Conservation (phyloP, 1,284 basidiomycete genomes). For the Afroboletus lepidellus region DNA sequence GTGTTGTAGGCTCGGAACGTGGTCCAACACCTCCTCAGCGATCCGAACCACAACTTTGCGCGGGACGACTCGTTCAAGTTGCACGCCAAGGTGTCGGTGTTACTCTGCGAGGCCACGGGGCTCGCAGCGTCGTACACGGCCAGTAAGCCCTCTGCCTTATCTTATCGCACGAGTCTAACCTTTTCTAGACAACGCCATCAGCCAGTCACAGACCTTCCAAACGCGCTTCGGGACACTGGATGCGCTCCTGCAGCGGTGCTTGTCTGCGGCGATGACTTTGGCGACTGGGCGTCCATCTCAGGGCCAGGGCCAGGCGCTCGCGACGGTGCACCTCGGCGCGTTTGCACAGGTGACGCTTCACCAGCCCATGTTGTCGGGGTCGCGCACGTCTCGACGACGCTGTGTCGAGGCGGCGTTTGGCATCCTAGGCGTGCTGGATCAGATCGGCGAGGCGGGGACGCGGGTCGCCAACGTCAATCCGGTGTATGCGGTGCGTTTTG, state of each 20-base stretch:
- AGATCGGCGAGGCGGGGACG: constrained; percentile 1
- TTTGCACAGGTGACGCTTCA: constrained; percentile 42
- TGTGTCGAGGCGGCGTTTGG: constrained; percentile 28
- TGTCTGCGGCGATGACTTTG: constrained; percentile 9
- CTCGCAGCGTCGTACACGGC: constrained; percentile 27
- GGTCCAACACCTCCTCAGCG: constrained; percentile 28
- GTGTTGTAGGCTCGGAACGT: constrained; percentile 18
- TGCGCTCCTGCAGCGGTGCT: constrained; percentile 35
- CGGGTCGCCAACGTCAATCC: constrained; percentile 12
- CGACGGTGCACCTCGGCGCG: constrained; percentile 25
- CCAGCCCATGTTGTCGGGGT: constrained; percentile 25
- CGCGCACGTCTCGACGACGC: constrained; percentile 28
- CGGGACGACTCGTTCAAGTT: constrained; percentile 22
- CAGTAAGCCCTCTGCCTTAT: constrained; percentile 21
- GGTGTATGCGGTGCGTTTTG: constrained; percentile 16
- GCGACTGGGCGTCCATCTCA: constrained; percentile 15
- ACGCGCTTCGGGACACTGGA: constrained; percentile 36
- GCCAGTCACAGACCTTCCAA: constrained; percentile 19
- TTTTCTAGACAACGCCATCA: constrained; percentile 23
- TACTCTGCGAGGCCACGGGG: constrained; percentile 34
- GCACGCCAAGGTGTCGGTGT: constrained; percentile 33
- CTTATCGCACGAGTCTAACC: neutral
- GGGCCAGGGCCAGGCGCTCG: constrained; percentile 11
- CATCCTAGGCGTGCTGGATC: constrained; percentile 18
- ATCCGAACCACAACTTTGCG: constrained; percentile 17